Conservation (phyloP, 2,329 filamentous ascomycete species). For the Amylocarpus encephaloides region DNA sequence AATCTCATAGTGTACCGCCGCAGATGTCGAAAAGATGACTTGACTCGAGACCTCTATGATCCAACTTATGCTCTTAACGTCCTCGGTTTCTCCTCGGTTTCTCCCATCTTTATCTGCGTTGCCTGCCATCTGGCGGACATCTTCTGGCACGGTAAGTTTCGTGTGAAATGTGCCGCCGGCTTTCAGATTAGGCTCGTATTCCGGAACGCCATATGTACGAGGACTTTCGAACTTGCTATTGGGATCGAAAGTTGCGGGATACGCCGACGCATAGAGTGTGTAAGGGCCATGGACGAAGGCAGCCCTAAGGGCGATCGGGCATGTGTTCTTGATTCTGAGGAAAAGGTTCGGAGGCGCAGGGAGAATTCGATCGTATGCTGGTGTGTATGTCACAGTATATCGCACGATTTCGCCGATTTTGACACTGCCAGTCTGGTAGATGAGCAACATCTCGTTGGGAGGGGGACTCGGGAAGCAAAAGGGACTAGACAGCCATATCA, state of each 20-base stretch:
- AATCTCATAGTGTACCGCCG: conserved; percentile 82
- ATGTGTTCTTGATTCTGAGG: conserved; percentile 87
- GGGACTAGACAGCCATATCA: too few species aligned
- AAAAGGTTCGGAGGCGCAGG: conserved; percentile 76
- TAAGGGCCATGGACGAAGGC: conserved; percentile 97
- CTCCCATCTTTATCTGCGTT: conserved; percentile 39
- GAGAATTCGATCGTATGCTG: conserved; percentile 79
- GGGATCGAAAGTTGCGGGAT: conserved; percentile 76
- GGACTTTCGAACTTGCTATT: conserved; percentile 69
- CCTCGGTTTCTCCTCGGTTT: conserved; percentile 33
- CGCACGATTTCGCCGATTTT: conserved; percentile 92
- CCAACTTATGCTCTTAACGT: conserved; percentile 65
- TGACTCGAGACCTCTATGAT: conserved; percentile 87
- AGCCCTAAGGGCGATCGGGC: conserved; percentile 81
- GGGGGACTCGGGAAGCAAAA: background rate
- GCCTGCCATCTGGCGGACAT: conserved; percentile 61
- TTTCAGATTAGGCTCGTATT: conserved; percentile 95
- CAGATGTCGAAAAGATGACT: conserved; percentile 86
- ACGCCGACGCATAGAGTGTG: conserved; percentile 79
- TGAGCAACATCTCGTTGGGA: conserved; percentile 64
- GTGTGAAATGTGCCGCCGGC: conserved; percentile 84
- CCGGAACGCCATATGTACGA: conserved; percentile 68
- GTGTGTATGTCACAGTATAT: conserved; percentile 88
- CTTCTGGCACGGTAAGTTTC: conserved; percentile 71
- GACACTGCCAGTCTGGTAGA: conserved; percentile 85